Evolutionary conservation across 2,329 filamentous ascomycete genomes (phyloP).

Genomic region (Meredithiella fracta): DNA sequence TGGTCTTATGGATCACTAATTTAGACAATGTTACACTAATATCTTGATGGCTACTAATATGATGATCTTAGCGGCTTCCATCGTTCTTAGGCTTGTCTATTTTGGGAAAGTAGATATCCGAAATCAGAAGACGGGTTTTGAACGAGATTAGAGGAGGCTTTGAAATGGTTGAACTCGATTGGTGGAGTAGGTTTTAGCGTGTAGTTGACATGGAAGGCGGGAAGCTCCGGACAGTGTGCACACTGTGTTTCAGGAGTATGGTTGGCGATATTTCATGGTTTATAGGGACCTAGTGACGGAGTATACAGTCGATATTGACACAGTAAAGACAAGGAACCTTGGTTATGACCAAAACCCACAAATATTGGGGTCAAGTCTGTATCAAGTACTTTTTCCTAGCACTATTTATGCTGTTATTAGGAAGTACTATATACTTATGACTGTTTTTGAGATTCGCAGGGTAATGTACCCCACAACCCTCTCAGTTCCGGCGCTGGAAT

Average conservation of each 20-base stretch:
- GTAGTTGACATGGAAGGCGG: neutral
- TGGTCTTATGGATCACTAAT: no score
- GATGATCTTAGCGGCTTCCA: no score
- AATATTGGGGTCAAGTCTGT: neutral
- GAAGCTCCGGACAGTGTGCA: neutral
- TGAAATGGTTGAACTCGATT: neutral
- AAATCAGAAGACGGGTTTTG: neutral
- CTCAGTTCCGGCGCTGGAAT: conserved; percentile 5
- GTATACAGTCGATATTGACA: neutral
- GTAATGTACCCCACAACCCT: neutral
- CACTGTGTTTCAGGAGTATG: neutral
- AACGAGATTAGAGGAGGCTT: neutral
- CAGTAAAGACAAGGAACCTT: neutral
- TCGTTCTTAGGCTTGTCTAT: neutral
- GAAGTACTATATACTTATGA: neutral
- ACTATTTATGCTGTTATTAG: neutral
- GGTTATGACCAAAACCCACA: neutral
- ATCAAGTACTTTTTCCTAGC: neutral
- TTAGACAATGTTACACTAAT: no score
- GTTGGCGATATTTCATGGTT: neutral
- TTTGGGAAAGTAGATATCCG: neutral
- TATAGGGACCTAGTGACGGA: neutral
- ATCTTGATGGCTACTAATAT: no score
- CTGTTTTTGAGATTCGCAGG: neutral
- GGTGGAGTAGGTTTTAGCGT: neutral